Evolutionary conservation across 805 yeast genomes (phyloP).

Genomic region (Ogataea pilisensis): DNA sequence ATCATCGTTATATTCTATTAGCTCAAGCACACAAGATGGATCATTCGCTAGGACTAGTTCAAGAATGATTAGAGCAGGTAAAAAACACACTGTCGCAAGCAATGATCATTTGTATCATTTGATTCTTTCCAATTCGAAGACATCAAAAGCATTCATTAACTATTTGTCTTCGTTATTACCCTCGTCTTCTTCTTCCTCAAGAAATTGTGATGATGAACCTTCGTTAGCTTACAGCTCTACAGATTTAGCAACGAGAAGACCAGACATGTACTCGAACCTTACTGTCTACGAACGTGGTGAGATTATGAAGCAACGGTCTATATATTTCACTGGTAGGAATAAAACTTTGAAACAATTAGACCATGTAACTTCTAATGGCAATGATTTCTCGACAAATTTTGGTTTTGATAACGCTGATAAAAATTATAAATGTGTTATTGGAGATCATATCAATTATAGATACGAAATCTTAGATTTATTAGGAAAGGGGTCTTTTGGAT

Average conservation of each 20-base stretch:
- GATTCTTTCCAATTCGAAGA: conserved; percentile 5
- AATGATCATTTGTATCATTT: conserved; percentile 9
- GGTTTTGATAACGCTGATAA: conserved; percentile 72
- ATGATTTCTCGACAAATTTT: conserved; percentile 44
- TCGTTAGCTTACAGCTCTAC: conserved; percentile 7
- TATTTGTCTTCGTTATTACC: conserved; percentile 2
- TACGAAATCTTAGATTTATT: conserved; percentile 56
- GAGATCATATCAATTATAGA: conserved; percentile 75
- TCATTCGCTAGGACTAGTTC: too few relatives aligned
- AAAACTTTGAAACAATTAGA: conserved; percentile 12
- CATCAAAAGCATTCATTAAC: conserved; percentile 5
- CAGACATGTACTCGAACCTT: conserved; percentile 27
- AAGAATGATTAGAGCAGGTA: too few relatives aligned
- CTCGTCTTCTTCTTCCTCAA: conserved; percentile 3
- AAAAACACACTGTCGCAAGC: conserved; percentile 4
- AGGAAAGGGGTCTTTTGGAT: conserved; percentile 84
- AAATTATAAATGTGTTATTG: conserved; percentile 48
- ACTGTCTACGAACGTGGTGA: conserved; percentile 61
- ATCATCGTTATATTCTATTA: not conserved
- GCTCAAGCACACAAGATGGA: too few relatives aligned
- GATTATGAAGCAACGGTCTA: conserved; percentile 41
- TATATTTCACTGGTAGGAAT: conserved; percentile 47
- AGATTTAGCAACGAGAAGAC: conserved; percentile 15
- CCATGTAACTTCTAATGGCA: conserved; percentile 30
- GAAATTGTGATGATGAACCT: too few relatives aligned